Conservation (phyloP, 768 basidiomycete genomes). For the Boletus reticulatus region DNA sequence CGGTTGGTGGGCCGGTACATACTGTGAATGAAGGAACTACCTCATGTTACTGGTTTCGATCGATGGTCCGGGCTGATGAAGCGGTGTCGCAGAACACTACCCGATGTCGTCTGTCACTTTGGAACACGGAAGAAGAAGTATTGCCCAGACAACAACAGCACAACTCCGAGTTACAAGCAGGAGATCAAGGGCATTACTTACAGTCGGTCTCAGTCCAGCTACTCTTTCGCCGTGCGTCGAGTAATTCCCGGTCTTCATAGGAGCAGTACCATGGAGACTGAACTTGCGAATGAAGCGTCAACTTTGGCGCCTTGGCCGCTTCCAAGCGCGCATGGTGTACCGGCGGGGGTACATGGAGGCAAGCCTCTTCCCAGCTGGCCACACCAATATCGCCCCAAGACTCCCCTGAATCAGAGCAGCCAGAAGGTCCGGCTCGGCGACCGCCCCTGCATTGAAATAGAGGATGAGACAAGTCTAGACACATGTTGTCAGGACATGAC, state of each 20-base stretch:
- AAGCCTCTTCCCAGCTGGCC: slow-evolving; percentile 5
- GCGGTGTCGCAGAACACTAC: too few species aligned
- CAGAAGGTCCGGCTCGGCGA: slow-evolving; percentile 1
- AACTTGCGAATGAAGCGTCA: slow-evolving; percentile 15
- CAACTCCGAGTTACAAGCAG: too few species aligned
- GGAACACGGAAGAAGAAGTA: too few species aligned
- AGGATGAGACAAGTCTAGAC: slow-evolving; percentile 13
- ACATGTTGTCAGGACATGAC: slow-evolving; percentile 14
- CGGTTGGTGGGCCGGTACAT: too few species aligned
- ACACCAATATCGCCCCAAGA: slow-evolving; percentile 11
- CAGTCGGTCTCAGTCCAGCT: not conserved
- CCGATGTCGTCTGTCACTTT: too few species aligned
- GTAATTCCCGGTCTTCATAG: not conserved
- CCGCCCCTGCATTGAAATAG: not conserved
- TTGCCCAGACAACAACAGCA: too few species aligned
- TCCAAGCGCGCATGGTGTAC: not conserved
- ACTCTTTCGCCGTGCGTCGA: not conserved
- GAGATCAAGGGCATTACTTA: too few species aligned
- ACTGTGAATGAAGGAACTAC: too few species aligned
- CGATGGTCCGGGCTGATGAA: too few species aligned
- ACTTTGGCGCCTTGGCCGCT: not conserved
- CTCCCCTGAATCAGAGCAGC: slow-evolving; percentile 2
- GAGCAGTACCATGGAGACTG: not conserved
- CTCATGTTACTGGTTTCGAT: too few species aligned
- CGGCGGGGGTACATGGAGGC: not conserved